A percentile compares a stretch with the other conserved stretches of the same genome.
These are phyloP conservation scores for Phytophthora kernoviae DNA, from an alignment of 352 stramenopile genomes.

Conservation along the genomic window DNA sequence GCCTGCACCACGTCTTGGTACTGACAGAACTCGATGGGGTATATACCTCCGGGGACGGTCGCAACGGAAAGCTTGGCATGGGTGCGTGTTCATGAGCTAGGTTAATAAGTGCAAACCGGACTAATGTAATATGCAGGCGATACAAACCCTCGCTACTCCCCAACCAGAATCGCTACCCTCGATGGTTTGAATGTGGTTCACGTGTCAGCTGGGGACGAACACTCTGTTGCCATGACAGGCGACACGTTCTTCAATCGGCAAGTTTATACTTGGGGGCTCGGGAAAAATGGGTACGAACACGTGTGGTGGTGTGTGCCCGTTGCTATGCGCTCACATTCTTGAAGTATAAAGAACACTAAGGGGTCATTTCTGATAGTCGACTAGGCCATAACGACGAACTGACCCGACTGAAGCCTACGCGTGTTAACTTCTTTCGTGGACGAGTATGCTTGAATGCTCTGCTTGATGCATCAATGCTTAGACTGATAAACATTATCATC, in stretches of 20 bases:
- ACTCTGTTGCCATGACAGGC: conserved; percentile 67
- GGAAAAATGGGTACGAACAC: conserved; percentile 55
- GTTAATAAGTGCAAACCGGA: neutral
- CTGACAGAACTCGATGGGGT: conserved; percentile 74
- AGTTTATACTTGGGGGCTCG: conserved; percentile 81
- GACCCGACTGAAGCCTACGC: conserved; percentile 59
- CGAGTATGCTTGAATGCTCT: conserved; percentile 28
- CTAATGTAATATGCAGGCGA: conserved; percentile 39
- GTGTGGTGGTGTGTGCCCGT: neutral
- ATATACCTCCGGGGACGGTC: conserved; percentile 71
- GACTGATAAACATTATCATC: conserved; percentile 2
- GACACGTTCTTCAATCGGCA: conserved; percentile 74
- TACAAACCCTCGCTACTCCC: conserved; percentile 37
- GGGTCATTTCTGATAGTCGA: conserved; percentile 33
- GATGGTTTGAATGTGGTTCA: conserved; percentile 63
- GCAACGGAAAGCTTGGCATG: conserved; percentile 63
- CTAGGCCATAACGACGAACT: conserved; percentile 70
- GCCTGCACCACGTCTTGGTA: conserved; percentile 67
- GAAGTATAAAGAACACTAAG: neutral
- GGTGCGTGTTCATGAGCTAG: conserved; percentile 36
- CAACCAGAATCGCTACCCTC: conserved; percentile 43
- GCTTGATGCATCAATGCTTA: neutral
- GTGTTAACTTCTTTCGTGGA: conserved; percentile 73
- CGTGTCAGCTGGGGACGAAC: conserved; percentile 67
- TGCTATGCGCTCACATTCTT: neutral